Conservation (phyloP, 768 basidiomycete genomes). For the Amanita pallidorosea region DNA sequence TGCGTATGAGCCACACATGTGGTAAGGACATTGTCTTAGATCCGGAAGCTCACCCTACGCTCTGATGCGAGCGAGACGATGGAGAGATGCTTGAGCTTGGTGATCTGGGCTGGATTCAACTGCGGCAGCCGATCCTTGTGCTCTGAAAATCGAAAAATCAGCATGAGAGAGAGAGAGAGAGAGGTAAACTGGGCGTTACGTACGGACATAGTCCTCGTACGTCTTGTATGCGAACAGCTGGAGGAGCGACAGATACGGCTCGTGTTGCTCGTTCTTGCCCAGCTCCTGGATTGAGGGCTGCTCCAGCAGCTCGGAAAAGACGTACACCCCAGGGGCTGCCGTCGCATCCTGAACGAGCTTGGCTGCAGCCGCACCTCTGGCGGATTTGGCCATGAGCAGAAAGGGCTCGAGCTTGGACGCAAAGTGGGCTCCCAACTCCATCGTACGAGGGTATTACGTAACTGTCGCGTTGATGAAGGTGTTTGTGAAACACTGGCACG, state of each 20-base stretch:
- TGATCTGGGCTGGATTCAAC: slow-evolving; percentile 61
- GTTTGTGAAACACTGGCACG: slow-evolving; percentile 75
- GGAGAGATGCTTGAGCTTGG: slow-evolving; percentile 88
- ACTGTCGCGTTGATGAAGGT: slow-evolving; percentile 53
- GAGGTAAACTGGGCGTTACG: slow-evolving; percentile 13
- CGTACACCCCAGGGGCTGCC: slow-evolving; percentile 82
- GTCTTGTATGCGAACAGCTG: slow-evolving; percentile 89
- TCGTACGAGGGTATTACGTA: slow-evolving; percentile 15
- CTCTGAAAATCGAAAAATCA: too few relatives aligned
- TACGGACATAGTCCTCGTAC: slow-evolving; percentile 74
- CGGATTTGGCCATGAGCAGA: slow-evolving; percentile 82
- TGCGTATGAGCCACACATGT: too few relatives aligned
- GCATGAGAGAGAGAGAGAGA: background rate
- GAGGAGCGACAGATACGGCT: slow-evolving; percentile 52
- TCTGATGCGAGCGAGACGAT: slow-evolving; percentile 76
- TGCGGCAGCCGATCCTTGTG: slow-evolving; percentile 41
- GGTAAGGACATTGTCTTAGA: too few relatives aligned
- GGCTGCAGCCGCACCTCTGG: slow-evolving; percentile 87
- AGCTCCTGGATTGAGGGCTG: slow-evolving; percentile 83
- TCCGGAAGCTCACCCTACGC: slow-evolving; percentile 46
- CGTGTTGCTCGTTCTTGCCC: slow-evolving; percentile 49
- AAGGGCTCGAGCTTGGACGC: slow-evolving; percentile 78
- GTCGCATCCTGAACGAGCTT: slow-evolving; percentile 83
- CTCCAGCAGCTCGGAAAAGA: slow-evolving; percentile 84
- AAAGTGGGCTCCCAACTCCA: slow-evolving; percentile 58